Evolutionary conservation across 2,329 filamentous ascomycete species (phyloP).

Genomic region (Colletotrichum sp.): DNA sequence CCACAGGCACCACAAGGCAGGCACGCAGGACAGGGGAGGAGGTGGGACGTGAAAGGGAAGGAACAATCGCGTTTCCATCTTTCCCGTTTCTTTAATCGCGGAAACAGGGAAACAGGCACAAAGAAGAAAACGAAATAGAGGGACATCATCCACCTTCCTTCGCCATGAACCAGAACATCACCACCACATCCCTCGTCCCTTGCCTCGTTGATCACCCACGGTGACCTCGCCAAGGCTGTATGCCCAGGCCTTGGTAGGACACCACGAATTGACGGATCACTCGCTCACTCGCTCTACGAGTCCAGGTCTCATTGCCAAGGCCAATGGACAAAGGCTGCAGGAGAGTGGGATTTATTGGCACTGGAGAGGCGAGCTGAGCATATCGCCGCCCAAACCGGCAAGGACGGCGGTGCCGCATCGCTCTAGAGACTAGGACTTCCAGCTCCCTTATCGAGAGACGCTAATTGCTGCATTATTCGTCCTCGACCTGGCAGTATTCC

Average conservation of each 20-base stretch:
- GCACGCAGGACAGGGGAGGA: neutral
- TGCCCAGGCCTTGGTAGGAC: neutral
- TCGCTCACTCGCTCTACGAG: neutral
- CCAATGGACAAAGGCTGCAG: constrained; percentile 3
- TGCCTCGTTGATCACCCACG: neutral
- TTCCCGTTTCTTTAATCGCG: neutral
- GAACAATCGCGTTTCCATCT: neutral
- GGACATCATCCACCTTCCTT: neutral
- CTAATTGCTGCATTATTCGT: neutral
- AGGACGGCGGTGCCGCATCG: neutral
- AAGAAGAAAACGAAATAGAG: neutral
- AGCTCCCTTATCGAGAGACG: neutral
- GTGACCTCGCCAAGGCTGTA: neutral
- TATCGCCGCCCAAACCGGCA: neutral
- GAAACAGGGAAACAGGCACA: neutral
- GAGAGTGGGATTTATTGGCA: constrained; percentile 5
- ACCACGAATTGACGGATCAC: neutral
- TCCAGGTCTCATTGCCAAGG: constrained; percentile 4
- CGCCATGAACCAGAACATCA: neutral
- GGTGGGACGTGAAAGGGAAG: neutral
- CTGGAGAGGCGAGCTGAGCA: neutral
- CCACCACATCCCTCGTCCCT: neutral
- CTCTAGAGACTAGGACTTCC: neutral
- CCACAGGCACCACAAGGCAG: neutral
- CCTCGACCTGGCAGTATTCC: neutral